Base-by-base conservation (phyloP, 352 stramenopile genomes). In the Phytophthora fragariaefolia region DNA sequence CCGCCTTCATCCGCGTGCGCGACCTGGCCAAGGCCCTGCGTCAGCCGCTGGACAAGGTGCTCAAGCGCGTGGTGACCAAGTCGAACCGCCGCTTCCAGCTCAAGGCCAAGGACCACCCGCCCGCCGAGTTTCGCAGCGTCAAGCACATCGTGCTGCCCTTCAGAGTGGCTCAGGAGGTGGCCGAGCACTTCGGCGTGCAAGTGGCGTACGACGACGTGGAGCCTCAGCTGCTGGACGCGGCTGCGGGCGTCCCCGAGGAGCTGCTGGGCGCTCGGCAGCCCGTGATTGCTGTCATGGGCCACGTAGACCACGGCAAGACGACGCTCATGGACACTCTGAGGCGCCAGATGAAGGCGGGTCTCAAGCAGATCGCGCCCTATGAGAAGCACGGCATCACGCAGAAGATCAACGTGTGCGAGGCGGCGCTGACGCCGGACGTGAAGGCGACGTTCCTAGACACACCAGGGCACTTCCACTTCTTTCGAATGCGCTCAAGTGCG, bases 261-360 rank as follows among this genome's bases (percentile, higher is more conserved):
- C 15, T 58, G 0, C n/a, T 72, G 56, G 58, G 57, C 20, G 67
- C 82, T 36, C 82, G 97, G 24, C 79, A 96, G 18, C 98, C 98
- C 5, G 97, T 99, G 47, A 97, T 99, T 30, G 98, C 97, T 8
- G 98, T 99, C 36, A 99, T 99, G 97, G 98, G 98, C 34, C 98
- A 99, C 74, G 98, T 99, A 22, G 98, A 99, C 84, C 98, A 99
- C 79, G 98, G 98, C 66, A 99, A 99, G 77, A 99, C 98, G 10
- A 99, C 96, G n/a, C 79, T 99, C 12, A 89, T 99, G 48, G 98
- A 99, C 77, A 87, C 89, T n/a, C 84, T 99, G 56, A 83, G 98
- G 9, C 54, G 66, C 18, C 54, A 82, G 26, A 77, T 65, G 58
- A 92, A 91, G 36, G 18, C 24, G 1, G 48, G 47, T 2, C 24